Evolutionary conservation across 257 asterid species (phyloP).

Genomic region (Nicotiana noctiflora): DNA sequence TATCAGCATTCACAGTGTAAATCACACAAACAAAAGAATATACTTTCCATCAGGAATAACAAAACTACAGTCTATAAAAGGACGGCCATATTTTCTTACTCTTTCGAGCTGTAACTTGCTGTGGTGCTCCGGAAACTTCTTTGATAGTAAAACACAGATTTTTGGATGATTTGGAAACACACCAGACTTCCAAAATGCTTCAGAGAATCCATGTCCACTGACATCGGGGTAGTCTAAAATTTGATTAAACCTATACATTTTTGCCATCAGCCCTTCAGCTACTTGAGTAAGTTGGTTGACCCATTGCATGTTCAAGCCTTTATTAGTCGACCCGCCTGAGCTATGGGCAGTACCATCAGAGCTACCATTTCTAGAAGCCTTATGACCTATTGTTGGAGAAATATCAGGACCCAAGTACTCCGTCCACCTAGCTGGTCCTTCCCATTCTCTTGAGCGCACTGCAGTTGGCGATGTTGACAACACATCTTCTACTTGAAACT

Average conservation of each 20-base stretch:
- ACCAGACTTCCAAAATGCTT: conserved; percentile 95
- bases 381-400: conserved; percentile 28
- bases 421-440: conserved; percentile 89
- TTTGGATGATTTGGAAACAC: conserved; percentile 86
- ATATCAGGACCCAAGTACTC: conserved; percentile 85
- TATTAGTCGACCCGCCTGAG: conserved; percentile 45
- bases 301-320: conserved; percentile 98
- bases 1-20: conserved; percentile 10
- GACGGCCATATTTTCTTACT: conserved; percentile 36
- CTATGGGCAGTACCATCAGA: conserved; percentile 47
- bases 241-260: conserved; percentile 88
- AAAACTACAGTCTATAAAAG: background rate
- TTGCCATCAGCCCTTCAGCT: conserved; percentile 97
- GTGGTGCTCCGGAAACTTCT: conserved; percentile 96
- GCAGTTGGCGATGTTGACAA: conserved; percentile 53
- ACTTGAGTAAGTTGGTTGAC: conserved; percentile 91
- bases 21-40: conserved; percentile 7
- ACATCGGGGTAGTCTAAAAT: conserved; percentile 92
- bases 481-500: conserved; percentile 61
- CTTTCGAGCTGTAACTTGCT: conserved; percentile 95
- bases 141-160: conserved; percentile 77
- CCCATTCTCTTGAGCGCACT: conserved; percentile 73
- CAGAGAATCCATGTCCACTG: conserved; percentile 68
- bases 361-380: conserved; percentile 40
- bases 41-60: conserved; percentile 6